Evolutionary conservation across 345 rosid species (phyloP), one percentile per base, ranked within the genome.

Genomic region (Salix arbutifolia): DNA sequence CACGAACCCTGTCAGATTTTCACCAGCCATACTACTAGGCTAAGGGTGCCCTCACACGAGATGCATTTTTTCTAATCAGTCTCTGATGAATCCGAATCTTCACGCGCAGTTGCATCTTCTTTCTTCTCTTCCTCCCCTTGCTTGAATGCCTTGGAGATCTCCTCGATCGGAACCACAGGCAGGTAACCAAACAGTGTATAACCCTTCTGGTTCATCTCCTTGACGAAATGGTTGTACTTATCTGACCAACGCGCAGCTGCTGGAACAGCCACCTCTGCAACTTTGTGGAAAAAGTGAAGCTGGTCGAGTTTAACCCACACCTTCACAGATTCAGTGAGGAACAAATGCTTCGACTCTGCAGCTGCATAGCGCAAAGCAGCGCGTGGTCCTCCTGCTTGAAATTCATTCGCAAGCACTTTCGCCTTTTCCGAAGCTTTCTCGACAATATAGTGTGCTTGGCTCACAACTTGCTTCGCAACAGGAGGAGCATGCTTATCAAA

Each of bases 401-500:
- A 94, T 72, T 87, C 92, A 2, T 74, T 79, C 18, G 87, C 84
- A 62, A 93, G 84, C 69, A 77, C 78, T 31, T 82, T 86, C 69
- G 86, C 84, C 82, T 89, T 92, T 33, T 84, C 70, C 6, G 90
- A 75, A 13, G 91, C 81, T 70, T 67, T 78, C 46, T 77, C 76
- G 18, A 88, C 74, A 81, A 95, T 44, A 19, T 23, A 46, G 21
- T 70, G 86, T 17, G 90, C 79, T 67, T 82, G 86, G 76, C 76
- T 72, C 1, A 85, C 89, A 19, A 83, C 74, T 18, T 78, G 75
- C 89, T 93, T 95, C 52, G 90, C 97, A 53, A 77, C 10, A 1
- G 90, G 74, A 7, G 99, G 99, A 21, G 97, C 97, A 33, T 88
- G 91, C 87, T 88, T 82, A 8, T 91, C 88, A 62, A 90, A 90